Base-by-base conservation (phyloP, 805 yeast species). In the Lipomyces mesembrius region DNA sequence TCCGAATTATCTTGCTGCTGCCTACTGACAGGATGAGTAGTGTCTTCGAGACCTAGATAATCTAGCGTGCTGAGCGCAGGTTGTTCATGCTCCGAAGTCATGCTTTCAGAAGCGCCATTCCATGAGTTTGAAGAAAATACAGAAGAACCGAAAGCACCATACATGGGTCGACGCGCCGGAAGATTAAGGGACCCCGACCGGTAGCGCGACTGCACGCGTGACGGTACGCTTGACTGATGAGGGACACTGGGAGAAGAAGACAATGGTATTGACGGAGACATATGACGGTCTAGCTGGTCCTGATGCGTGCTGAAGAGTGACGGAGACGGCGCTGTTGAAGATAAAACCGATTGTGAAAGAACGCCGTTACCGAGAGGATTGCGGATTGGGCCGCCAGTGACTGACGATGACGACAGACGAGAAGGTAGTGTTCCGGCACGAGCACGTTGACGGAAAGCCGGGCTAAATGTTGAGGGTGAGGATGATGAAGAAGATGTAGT, bases 401-500 rank as follows among this genome's bases (percentile, higher is more conserved):
- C 8, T 63, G 65, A 2, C 60, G 59, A 68, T 6, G 59, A 76
- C 67, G 59, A 71, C 63, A 87, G 82, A 59, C 88, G 79, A 25
- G 92, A 87, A 8, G 95, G 94, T 59, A 90, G 79, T 14, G 96
- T 90, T 2, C 95, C 95, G 1, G 95, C 90, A 70, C 96, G 83
- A 57, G 89, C 86, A 68, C 95, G 83, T 17, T 85, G 81, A 72
- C 86, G 79, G 61, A 80, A 76, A 25, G 69, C 65, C 32, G 71
- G 64, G 35, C 43, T 29, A n/a, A 63, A 58, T 35, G 69, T 12
- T n/a, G 67, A 55, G 14, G 69, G 55, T 20, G 60, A 34, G 29
- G 64, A 29, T 32, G 62, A 43, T 37, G 67, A 39, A n/a, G 35
- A 43, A 9, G 68, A 65, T 2, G 55, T 22, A 9, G 60, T 55